Evolutionary conservation across 192 early-diverging fungal species (phyloP).

Genomic region (Mortierella alpina): DNA sequence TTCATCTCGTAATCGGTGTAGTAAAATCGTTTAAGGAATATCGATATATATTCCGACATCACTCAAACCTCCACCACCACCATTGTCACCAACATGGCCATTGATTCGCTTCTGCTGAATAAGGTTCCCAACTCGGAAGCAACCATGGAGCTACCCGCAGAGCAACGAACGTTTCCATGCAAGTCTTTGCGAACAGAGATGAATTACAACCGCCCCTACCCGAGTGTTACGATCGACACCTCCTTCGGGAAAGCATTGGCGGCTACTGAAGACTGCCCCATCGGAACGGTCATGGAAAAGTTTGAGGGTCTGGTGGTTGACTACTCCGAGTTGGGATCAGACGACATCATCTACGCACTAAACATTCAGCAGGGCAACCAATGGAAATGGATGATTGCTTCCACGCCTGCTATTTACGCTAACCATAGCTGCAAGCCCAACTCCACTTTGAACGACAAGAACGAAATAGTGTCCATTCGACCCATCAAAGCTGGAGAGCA

Average conservation of each 20-base stretch:
- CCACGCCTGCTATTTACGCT: conserved; percentile 13
- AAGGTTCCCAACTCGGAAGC: conserved; percentile 21
- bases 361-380: background rate
- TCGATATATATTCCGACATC: too few species aligned
- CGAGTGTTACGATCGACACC: background rate
- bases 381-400: conserved; percentile 18
- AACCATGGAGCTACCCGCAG: conserved; percentile 6
- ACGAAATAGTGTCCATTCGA: conserved; percentile 16
- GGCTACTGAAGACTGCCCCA: conserved; percentile 11
- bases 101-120: background rate
- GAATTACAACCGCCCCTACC: conserved; percentile 1
- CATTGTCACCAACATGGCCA: background rate
- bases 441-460: background rate
- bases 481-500: conserved; percentile 12
- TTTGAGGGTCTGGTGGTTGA: conserved; percentile 18
- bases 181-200: background rate
- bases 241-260: conserved; percentile 2
- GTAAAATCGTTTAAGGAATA: too few species aligned
- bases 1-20: too few species aligned
- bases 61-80: too few species aligned
- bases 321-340: conserved; percentile 12
- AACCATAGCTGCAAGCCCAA: conserved; percentile 14
- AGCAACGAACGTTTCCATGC: conserved; percentile 9
- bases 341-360: background rate
- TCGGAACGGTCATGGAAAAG: conserved; percentile 10